phyloP scores from a whole-genome alignment of 2,329 filamentous ascomycete genomes.

The Xylaria digitata region DNA sequence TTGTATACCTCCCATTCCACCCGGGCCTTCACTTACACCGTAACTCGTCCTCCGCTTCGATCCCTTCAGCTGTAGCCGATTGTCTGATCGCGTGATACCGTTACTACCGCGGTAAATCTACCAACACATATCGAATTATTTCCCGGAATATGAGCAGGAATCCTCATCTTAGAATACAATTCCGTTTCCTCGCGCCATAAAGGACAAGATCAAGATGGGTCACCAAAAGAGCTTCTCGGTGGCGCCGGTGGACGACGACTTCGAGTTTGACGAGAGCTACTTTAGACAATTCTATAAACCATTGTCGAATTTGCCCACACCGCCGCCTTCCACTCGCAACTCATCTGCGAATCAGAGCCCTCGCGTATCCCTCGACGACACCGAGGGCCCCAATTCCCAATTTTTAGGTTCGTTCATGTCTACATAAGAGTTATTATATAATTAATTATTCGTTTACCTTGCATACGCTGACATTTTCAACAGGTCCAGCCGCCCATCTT shows the following conservation, averaged over 20 bases:
- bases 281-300: conserved; percentile 72
- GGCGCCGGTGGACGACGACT: conserved; percentile 55
- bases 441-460: conserved; percentile 32
- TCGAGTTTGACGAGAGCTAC: conserved; percentile 64
- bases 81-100: conserved; percentile 45
- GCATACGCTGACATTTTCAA: conserved; percentile 31
- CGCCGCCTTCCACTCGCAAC: conserved; percentile 66
- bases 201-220: conserved; percentile 46
- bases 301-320: conserved; percentile 74
- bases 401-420: conserved; percentile 53
- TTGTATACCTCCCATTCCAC: conserved; percentile 13
- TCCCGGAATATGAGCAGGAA: conserved; percentile 46
- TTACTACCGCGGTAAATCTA: conserved; percentile 34
- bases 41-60: conserved; percentile 19
- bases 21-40: conserved; percentile 29
- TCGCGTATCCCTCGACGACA: conserved; percentile 56
- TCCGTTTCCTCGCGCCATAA: conserved; percentile 44
- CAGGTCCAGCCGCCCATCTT: conserved; percentile 74
- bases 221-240: conserved; percentile 51
- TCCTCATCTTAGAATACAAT: conserved; percentile 34
- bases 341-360: conserved; percentile 60
- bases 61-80: conserved; percentile 8
- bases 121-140: conserved; percentile 26
- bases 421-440: neutral
- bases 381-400: conserved; percentile 57